Percentiles rank a stretch among this genome's conserved stretches.
These are phyloP conservation scores for Ogataea salicorniae DNA, from an alignment of 805 yeast genomes.

Conservation along the genomic window DNA sequence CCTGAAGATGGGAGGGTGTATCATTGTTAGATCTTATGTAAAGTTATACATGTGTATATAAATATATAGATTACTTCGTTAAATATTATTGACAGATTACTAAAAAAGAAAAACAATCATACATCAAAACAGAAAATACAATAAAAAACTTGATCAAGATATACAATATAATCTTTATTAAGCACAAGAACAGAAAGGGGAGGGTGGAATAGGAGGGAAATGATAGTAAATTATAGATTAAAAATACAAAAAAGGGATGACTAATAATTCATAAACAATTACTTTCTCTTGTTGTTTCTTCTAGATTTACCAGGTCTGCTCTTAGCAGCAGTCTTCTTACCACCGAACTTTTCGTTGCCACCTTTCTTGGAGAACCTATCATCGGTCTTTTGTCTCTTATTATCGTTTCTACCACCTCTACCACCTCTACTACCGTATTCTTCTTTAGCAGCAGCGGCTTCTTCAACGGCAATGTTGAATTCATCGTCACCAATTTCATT, in stretches of 20 bases:
- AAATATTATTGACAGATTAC: too few relatives aligned
- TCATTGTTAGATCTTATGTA: not conserved
- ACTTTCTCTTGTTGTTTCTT: conserved; percentile 33
- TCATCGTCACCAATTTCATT: conserved; percentile 69
- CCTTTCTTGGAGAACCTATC: conserved; percentile 6
- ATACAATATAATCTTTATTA: too few relatives aligned
- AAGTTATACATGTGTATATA: too few relatives aligned
- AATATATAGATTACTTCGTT: too few relatives aligned
- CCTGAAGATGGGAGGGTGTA: not conserved
- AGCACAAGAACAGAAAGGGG: too few relatives aligned
- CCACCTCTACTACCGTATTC: conserved; percentile 35
- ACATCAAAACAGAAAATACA: too few relatives aligned
- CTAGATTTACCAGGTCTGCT: conserved; percentile 53
- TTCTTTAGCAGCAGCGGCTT: conserved; percentile 63
- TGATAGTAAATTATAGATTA: too few relatives aligned
- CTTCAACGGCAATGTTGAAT: conserved; percentile 90
- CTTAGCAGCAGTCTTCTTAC: conserved; percentile 43
- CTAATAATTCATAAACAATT: not conserved
- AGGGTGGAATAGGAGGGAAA: too few relatives aligned
- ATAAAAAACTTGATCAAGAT: too few relatives aligned
- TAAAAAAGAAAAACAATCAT: too few relatives aligned
- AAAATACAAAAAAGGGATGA: too few relatives aligned
- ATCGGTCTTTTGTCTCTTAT: conserved; percentile 49
- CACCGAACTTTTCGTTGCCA: conserved; percentile 1
- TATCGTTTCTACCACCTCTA: conserved; percentile 31